A percentile compares a stretch with the other conserved stretches of the same genome.
Evolutionary conservation across 2,329 filamentous ascomycete species (phyloP).

Genomic region (Claviceps pusilla): DNA sequence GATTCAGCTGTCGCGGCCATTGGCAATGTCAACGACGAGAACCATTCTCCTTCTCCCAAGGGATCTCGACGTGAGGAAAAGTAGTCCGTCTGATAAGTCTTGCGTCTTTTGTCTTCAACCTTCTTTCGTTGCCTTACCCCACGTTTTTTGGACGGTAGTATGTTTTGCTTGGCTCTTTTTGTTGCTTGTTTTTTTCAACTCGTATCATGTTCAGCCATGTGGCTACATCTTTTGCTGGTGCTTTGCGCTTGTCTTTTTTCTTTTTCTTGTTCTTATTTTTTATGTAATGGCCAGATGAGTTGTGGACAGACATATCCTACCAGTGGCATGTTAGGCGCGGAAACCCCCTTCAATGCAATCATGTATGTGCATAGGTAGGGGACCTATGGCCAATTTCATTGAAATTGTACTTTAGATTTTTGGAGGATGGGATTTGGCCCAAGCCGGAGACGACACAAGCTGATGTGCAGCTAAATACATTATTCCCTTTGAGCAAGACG

Average conservation of each 20-base stretch:
- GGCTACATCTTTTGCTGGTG: conserved; percentile 4
- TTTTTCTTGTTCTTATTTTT: conserved; percentile 7
- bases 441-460: neutral
- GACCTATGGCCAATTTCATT: conserved; percentile 16
- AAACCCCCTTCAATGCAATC: conserved; percentile 3
- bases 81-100: conserved; percentile 7
- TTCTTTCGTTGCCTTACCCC: neutral
- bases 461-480: conserved; percentile 10
- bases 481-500: conserved; percentile 3
- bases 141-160: conserved; percentile 3
- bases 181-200: conserved; percentile 5
- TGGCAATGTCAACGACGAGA: conserved; percentile 24
- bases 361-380: conserved; percentile 3
- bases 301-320: conserved; percentile 14
- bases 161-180: conserved; percentile 6
- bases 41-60: conserved; percentile 34
- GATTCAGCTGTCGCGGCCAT: conserved; percentile 27
- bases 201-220: conserved; percentile 7
- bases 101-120: neutral
- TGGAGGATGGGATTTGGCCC: conserved; percentile 1
- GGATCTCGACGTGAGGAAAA: conserved; percentile 22
- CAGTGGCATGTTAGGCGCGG: conserved; percentile 22
- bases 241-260: conserved; percentile 6
- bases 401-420: conserved; percentile 27
- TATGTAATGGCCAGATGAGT: conserved; percentile 6